Evolutionary conservation across 768 basidiomycete species (phyloP), one percentile per base, ranked within the genome.

Genomic region (Cubamyces lactineus): DNA sequence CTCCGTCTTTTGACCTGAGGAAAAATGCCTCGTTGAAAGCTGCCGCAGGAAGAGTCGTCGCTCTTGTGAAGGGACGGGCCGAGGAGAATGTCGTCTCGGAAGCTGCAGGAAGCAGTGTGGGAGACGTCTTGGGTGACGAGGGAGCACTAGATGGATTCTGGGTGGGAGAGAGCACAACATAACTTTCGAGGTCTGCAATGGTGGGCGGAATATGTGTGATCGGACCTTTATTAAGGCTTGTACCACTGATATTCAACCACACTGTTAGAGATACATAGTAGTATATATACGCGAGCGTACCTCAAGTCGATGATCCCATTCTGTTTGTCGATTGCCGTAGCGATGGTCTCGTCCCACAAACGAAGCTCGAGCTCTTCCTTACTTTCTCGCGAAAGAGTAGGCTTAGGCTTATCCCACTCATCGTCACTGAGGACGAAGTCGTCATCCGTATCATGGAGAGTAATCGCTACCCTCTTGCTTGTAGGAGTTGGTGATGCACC

Each of bases 271-370:
- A 34, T 34, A 11, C 34, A 34, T 34, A 1, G 9, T 34, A 34
- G 34, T 34, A 6, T 11, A 34, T 6, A 6, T 34, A n/a, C 42
- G 17, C 51, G 42, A 39, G 75, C 78, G 49, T 70, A 87, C 88
- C 78, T 79, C n/a, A 90, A 74, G 53, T 82, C 76, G 56, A 89
- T 80, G 49, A 75, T 74, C 9, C 84, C 82, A 53, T 79, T 72
- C 3, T 78, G 81, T 3, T 74, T 75, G 58, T 85, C 80, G 26
- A 86, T 75, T 0, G 80, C 79, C 16, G 68, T 67, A 0, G 72
- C 71, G 43, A 81, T 75, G 0, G 79, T 82, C 6, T 75, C 72
- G 2, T 83, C 83, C 85, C 84, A 87, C 8, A 81, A 69, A 47
- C 80, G 78, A 13, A 64, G 66, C 47, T 76, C 73, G 3, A 69